Evolutionary conservation across 495 filamentous ascomycete genomes (phyloP), one percentile per base, ranked within the genome.

Genomic region (Talaromyces adpressus): DNA sequence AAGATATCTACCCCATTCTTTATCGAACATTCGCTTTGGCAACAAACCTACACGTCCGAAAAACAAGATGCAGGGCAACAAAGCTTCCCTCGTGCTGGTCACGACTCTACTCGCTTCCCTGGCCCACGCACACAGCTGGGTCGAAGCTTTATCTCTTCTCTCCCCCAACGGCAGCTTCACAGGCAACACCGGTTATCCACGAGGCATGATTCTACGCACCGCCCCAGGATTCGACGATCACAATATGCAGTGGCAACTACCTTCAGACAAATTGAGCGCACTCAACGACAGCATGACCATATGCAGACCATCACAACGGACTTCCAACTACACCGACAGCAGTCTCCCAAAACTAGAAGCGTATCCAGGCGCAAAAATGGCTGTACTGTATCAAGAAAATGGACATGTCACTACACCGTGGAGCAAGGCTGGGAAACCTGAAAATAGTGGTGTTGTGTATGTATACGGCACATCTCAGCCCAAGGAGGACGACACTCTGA

Each of bases 331-430:
- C 67, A 80, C 79, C 18, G 77, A 79, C 9, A 87, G 12, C 9
- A 87, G 12, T 14, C 27, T 27, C 4, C 85, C 86, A 2, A 82
- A 84, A 65, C 82, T 95, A 12, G 71, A 85, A 62, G 90, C 88
- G 23, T 77, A 81, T 22, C 79, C 89, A 7, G 89, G 91, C 34
- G 82, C 84, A 63, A 82, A 82, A 47, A 79, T 95, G 59, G 89
- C 92, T 22, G 73, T 96, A 60, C 79, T 82, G 20, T 94, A 91
- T 73, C 79, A 84, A 57, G 93, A 97, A 67, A 97, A 97, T 69
- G 93, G 93, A 16, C 93, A 97, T 73, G 89, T 94, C 62, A 90
- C 87, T 1, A 76, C 86, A 0, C 85, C 88, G 6, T 69, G 79
- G 29, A 81, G 81, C 53, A 82, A 85, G 25, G 70, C 69, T 0